Base-by-base conservation (phyloP, 768 basidiomycete species). In the Termitomyces sp. region DNA sequence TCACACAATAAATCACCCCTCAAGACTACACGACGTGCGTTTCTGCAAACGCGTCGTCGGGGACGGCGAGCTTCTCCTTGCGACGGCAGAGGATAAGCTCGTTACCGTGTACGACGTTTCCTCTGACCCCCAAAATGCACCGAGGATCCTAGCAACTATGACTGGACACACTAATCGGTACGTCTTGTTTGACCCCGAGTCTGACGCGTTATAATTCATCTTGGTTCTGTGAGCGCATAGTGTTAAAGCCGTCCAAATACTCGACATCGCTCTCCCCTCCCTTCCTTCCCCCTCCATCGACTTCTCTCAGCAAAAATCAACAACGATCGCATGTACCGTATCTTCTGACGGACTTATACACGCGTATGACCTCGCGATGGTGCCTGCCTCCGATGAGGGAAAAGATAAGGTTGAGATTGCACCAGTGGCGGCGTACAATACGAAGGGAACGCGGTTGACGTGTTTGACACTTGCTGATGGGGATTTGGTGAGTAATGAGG, bases 321-420 rank as follows among this genome's bases (percentile, higher is more conserved):
- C 85, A 10, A 89, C 83, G 0, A 72, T 90, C 22, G 79, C 83
- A 3, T 81, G 84, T 59, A 89, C 93, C 2, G 84, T 83, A 15
- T 98, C 94, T 0, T 97, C 96, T 0, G 97, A 98, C 56, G 97
- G 97, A 7, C 82, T 83, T 56, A 80, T 94, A 54, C 81, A 84
- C 59, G 64, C 94, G 19, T 93, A 86, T 68, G 87, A 94, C 66
- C 71, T 93, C 54, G 76, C 78, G 1, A 63, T 68, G 6, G 62
- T 88, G 3, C 77, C 83, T 22, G 58, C 61, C 2, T 24, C 50
- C 37, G 41, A 43, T 9, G 60, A 44, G 2, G 60, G 46, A 2
- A 60, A 54, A 17, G 59, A 53, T 2, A 70, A 57, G 19, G 65
- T 62, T 28, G 66, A 64, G 35, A 61, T 66, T 11, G 30, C 37